Evolutionary conservation across 495 filamentous ascomycete genomes (phyloP), one percentile per base, ranked within the genome.

Genomic region (Trypethelium eluteriae): DNA sequence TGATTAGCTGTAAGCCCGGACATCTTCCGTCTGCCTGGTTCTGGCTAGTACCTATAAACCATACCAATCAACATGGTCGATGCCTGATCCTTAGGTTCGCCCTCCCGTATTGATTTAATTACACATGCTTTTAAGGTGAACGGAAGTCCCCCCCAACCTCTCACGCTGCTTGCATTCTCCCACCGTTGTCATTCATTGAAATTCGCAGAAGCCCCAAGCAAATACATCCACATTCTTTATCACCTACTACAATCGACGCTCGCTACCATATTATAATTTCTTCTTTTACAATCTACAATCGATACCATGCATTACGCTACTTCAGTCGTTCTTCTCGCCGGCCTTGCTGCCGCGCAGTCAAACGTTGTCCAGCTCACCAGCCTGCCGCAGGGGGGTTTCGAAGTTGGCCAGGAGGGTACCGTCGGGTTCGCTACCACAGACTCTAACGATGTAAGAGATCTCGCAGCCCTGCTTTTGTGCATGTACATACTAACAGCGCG

Each of bases 311-410:
- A 59, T 59, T 59, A 35, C 53, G 32, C 53, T 59, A 36, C 53
- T 35, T 14, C 53, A 34, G 68, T 67, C 36, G 50, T 64, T 62
- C 74, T 68, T 56, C 64, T 77, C 49, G 70, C 63, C 14, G 63
- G 67, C 39, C n/a, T 74, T 56, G 71, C 70, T 46, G 69, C 71
- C 57, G 74, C 74, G 50, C 71, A 71, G 59, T 71, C 70, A 39
- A 38, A 50, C 5, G 69, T 69, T 38, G 50, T 77, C 53, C 62
- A 53, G 59, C 72, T 76, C 69, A 69, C 62, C 18, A 38, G 66
- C 62, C 64, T 70, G 39, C 67, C 67, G 3, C 62, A 65, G 35
- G 57, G 65, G 1, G 39, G 69, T 63, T 73, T 71, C 63, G 63
- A 69, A 12, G 70, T 66, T 39, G 65, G 68, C 46, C 9, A 66